phyloP scores from a whole-genome alignment of 2,329 filamentous ascomycete species.

The Zymoseptoria passerinii region DNA sequence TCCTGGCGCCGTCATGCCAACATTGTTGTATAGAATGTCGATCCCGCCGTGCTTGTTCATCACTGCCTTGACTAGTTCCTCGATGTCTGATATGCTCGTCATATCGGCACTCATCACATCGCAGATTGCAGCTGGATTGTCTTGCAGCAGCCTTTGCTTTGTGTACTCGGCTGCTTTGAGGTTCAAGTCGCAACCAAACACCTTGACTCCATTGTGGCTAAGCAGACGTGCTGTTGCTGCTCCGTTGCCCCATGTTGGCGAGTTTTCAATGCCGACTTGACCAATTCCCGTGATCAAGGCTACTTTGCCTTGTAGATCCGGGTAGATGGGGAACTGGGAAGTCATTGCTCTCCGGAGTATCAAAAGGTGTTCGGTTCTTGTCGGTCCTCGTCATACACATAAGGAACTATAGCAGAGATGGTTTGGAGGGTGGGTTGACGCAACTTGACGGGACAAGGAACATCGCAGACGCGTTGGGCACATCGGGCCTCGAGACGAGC shows the following conservation, averaged over 20 bases:
- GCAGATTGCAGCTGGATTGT: conserved; percentile 30
- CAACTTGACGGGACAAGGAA: neutral
- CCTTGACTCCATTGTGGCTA: conserved; percentile 40
- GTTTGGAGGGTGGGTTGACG: neutral
- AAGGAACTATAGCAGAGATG: neutral
- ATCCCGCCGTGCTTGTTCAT: conserved; percentile 38
- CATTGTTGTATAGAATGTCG: conserved; percentile 45
- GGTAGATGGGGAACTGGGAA: conserved; percentile 16
- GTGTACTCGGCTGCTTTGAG: conserved; percentile 21
- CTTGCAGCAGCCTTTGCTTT: conserved; percentile 31
- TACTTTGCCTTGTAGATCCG: conserved; percentile 36
- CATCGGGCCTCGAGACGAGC: conserved; percentile 6
- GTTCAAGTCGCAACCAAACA: conserved; percentile 35
- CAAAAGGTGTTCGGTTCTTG: neutral
- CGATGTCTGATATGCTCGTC: conserved; percentile 45
- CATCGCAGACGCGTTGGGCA: neutral
- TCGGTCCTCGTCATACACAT: no score
- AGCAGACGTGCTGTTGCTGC: conserved; percentile 43
- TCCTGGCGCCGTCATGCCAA: conserved; percentile 39
- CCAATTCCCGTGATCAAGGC: conserved; percentile 42
- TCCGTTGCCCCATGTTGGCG: conserved; percentile 44
- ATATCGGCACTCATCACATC: conserved; percentile 35
- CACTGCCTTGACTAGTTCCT: conserved; percentile 31
- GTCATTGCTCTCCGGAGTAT: conserved; percentile 2
- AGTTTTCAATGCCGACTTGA: conserved; percentile 27